Evolutionary conservation across 768 basidiomycete species (phyloP).

Genomic region (Clavulina sp.): DNA sequence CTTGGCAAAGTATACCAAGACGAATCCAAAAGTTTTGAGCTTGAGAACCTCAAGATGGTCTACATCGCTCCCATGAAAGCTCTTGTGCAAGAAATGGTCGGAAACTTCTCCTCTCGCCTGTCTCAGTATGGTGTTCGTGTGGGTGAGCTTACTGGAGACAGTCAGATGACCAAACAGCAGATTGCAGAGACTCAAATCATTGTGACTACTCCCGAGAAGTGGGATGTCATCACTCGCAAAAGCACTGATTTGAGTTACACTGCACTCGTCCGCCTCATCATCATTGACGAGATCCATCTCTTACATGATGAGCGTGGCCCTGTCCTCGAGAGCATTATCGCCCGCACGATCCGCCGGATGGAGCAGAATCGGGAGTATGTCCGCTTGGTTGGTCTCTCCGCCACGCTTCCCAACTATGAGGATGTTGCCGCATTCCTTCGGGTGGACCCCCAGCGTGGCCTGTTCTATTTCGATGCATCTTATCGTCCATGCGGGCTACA

Average conservation of each 20-base stretch:
- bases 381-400: constrained; percentile 85
- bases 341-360: constrained; percentile 82
- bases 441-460: constrained; percentile 76
- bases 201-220: constrained; percentile 97
- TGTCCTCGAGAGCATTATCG: constrained; percentile 79
- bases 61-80: constrained; percentile 99
- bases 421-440: constrained; percentile 96
- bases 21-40: constrained; percentile 58
- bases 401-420: constrained; percentile 95
- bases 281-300: constrained; percentile 96
- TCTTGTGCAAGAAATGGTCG: constrained; percentile 96
- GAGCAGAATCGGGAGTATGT: constrained; percentile 89
- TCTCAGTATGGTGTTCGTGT: constrained; percentile 58
- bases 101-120: constrained; percentile 75
- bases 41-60: constrained; percentile 87
- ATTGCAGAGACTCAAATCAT: constrained; percentile 95
- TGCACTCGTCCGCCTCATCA: constrained; percentile 87
- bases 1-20: constrained; percentile 77
- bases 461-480: constrained; percentile 93
- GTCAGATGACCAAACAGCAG: constrained; percentile 96
- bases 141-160: constrained; percentile 90
- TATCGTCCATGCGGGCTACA: constrained; percentile 90
- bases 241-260: constrained; percentile 93
- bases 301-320: constrained; percentile 97
- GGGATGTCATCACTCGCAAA: constrained; percentile 98